phyloP scores from a whole-genome alignment of 2,329 filamentous ascomycete genomes.

The Ilyonectria mors-panacis region DNA sequence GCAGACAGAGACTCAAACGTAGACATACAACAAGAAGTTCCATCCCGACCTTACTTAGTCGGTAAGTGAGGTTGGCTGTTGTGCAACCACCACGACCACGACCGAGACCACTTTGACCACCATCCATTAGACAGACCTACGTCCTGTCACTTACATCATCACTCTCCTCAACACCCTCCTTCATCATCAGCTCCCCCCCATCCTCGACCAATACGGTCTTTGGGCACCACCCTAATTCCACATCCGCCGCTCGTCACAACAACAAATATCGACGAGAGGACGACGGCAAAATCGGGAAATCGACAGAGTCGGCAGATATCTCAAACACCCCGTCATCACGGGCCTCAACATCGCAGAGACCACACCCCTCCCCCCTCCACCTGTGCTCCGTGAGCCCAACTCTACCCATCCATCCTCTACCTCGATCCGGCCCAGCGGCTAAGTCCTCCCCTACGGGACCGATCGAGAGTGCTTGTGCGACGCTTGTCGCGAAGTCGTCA shows the following conservation, averaged over 20 bases:
- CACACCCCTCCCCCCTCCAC: background rate
- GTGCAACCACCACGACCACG: slow-evolving; percentile 26
- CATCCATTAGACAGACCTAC: slow-evolving; percentile 9
- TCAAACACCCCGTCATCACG: background rate
- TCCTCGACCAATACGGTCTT: slow-evolving; percentile 3
- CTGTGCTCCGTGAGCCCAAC: background rate
- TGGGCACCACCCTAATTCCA: slow-evolving; percentile 14
- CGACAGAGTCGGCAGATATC: background rate
- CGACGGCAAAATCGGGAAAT: slow-evolving; percentile 3
- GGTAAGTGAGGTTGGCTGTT: slow-evolving; percentile 15
- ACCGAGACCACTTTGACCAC: slow-evolving; percentile 4
- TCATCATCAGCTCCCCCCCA: slow-evolving; percentile 2
- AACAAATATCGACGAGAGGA: slow-evolving; percentile 4
- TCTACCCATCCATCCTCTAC: background rate
- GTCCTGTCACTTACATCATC: slow-evolving; percentile 34
- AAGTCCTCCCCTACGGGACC: background rate
- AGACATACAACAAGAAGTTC: slow-evolving; percentile 17
- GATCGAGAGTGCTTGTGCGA: slow-evolving; percentile 10
- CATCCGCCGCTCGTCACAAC: slow-evolving; percentile 12
- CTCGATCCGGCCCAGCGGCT: slow-evolving; percentile 1
- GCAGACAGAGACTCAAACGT: slow-evolving; percentile 11
- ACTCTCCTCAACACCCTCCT: slow-evolving; percentile 3
- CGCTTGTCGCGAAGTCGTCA: background rate
- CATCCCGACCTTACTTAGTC: slow-evolving; percentile 18
- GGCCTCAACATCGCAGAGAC: background rate